Evolutionary conservation across 768 basidiomycete genomes (phyloP), one percentile per base, ranked within the genome.

Genomic region (Tulasnella sp.): DNA sequence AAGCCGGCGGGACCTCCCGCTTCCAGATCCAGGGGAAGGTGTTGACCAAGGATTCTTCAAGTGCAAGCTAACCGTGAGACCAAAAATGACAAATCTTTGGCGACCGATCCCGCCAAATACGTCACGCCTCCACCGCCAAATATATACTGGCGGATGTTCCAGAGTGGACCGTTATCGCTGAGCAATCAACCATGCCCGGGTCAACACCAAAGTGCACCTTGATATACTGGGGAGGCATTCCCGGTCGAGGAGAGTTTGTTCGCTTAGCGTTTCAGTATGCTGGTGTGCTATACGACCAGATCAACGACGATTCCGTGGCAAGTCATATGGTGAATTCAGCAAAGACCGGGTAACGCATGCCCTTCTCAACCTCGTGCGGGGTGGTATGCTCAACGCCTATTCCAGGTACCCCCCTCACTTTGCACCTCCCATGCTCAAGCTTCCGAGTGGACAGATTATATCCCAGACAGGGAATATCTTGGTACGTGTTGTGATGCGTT

Each of bases 391-490:
- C 18, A 46, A 7, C 14, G 40, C 24, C n/a, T 52, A 48, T 42
- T 14, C 19, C 39, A 52, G 75, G 16, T 78, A 79, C 40, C 84
- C 85, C 14, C 84, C 85, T 4, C 84, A 86, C 48, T 87, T 88
- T 81, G 87, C 87, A 8, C 86, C 86, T 19, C 88, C 88, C 3
- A 83, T 86, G 5, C 84, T 89, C 68, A 83, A 85, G 79, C 78
- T 83, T 44, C 82, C 84, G 52, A 83, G 82, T 1, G 85, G 84
- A 34, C 81, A 80, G 14, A 75, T 82, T 31, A 71, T 87, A 62
- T 85, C 84, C 24, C 87, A 87, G 82, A 86, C 86, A 18, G 82
- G 84, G 6, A 85, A 84, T 52, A 87, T 87, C 82, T 82, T 87
- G 79, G 83, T 84, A 79, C 85, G 85, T 80, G 81, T 86, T 27